These are phyloP conservation scores for Xylariales sp. DNA, from an alignment of 2,329 filamentous ascomycete species.

Conservation along the genomic window DNA sequence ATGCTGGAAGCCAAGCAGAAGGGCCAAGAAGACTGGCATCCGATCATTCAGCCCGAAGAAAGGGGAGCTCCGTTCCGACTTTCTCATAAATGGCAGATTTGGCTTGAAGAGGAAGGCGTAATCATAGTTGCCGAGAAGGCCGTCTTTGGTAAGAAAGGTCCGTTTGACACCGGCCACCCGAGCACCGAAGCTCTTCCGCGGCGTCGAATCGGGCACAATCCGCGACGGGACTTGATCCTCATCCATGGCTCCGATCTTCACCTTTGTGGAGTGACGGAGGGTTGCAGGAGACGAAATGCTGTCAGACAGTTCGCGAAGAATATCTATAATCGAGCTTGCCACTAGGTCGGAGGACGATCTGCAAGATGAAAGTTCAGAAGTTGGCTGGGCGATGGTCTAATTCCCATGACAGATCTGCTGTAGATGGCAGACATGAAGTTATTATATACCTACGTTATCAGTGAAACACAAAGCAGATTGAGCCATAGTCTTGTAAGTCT, in stretches of 20 bases:
- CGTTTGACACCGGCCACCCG: constrained; percentile 29
- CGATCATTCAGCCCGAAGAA: constrained; percentile 81
- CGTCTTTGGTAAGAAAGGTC: constrained; percentile 56
- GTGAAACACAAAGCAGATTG: no score
- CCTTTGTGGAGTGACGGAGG: not conserved
- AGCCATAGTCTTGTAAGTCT: no score
- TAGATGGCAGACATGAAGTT: no score
- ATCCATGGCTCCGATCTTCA: constrained; percentile 39
- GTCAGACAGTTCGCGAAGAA: not conserved
- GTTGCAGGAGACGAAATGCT: not conserved
- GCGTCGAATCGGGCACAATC: constrained; percentile 37
- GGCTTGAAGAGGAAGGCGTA: constrained; percentile 83
- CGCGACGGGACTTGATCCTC: constrained; percentile 50
- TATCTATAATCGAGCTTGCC: no score
- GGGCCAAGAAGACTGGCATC: constrained; percentile 69
- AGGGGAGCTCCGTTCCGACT: constrained; percentile 53
- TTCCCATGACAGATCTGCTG: no score
- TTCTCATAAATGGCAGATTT: constrained; percentile 77
- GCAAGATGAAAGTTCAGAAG: no score
- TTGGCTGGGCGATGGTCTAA: no score
- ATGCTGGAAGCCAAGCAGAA: constrained; percentile 76
- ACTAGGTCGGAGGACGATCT: no score
- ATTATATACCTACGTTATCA: no score
- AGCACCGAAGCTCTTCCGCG: constrained; percentile 28
- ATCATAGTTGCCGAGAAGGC: constrained; percentile 81